Base-by-base conservation (phyloP, 2,329 filamentous ascomycete species). In the Colletotrichum sp. region DNA sequence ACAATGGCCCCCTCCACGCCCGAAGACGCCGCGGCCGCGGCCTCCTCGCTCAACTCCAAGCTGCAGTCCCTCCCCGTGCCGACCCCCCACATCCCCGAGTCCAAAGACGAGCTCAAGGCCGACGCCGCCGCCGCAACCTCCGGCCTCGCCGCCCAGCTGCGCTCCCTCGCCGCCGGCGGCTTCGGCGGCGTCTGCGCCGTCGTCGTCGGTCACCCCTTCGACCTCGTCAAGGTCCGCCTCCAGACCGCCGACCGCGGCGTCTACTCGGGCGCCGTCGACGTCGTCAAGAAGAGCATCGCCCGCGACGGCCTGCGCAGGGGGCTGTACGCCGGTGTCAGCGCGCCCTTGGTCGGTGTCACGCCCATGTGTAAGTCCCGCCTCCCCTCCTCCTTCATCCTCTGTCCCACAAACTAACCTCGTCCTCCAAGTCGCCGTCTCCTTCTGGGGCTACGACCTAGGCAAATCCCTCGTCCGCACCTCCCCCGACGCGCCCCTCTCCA, bases 181-280 rank as follows among this genome's bases (percentile, higher is more conserved):
- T 97, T 98, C 76, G 97, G 97, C 80, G 97, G 97, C 80, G 86
- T 99, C 64, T 98, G 95, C 87, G 96, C 97, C 73, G 97, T 99
- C 71, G 84, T 99, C 56, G 96, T 98, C 75, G 94, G 97, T 73
- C 97, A 99, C 85, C 97, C 97, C 12, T 99, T 99, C 84, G 97
- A 99, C 84, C 90, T 99, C 80, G 96, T 98, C 85, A 99, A 99
- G 88, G 97, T 99, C 79, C 94, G 97, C 75, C 88, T 99, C 84
- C 97, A 99, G 89, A 99, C 97, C 3, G 96, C 97, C 43, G 96
- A 98, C 86, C 94, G 93, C 85, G 97, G 97, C 65, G 94, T 98
- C 43, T 99, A 99, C 87, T 94, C 89, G 43, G 93, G 94, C 61
- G 97, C 97, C 16, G 89, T 98, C 81, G 97, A 99, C 86, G 96